Conservation (phyloP, 441 rosid genomes). For the Croton setiger region DNA sequence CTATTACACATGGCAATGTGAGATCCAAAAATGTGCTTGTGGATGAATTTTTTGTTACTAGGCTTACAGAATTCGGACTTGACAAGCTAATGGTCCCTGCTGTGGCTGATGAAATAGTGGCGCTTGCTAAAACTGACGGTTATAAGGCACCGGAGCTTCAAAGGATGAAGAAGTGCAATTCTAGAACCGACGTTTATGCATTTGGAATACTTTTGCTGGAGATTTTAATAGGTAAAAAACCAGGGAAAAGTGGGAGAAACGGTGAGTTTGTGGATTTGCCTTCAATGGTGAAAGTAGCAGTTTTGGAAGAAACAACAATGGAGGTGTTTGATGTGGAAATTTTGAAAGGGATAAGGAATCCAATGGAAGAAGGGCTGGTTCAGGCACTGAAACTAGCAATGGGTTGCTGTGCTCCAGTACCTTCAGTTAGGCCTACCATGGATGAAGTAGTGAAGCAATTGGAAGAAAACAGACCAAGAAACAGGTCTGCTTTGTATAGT, state of each 20-base stretch:
- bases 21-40: conserved; percentile 90
- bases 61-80: conserved; percentile 87
- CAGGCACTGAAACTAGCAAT: conserved; percentile 95
- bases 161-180: conserved; percentile 90
- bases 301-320: conserved; percentile 92
- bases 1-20: conserved; percentile 82
- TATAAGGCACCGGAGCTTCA: conserved; percentile 97
- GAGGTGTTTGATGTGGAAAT: conserved; percentile 87
- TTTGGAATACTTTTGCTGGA: conserved; percentile 89
- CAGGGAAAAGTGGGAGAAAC: conserved; percentile 68
- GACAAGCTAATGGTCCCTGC: conserved; percentile 89
- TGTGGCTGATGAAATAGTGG: conserved; percentile 90
- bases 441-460: conserved; percentile 95
- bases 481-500: conserved; percentile 90
- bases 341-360: conserved; percentile 77
- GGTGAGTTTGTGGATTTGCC: conserved; percentile 73
- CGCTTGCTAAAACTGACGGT: conserved; percentile 78
- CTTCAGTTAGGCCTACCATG: conserved; percentile 85
- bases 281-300: conserved; percentile 86
- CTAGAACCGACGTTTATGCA: conserved; percentile 94
- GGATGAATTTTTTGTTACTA: conserved; percentile 77
- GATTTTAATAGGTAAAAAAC: conserved; percentile 86
- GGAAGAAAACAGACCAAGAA: conserved; percentile 95
- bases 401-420: conserved; percentile 98
- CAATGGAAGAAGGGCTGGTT: conserved; percentile 95